phyloP scores from a whole-genome alignment of 257 asterid genomes.

The Knoxia roxburghii region DNA sequence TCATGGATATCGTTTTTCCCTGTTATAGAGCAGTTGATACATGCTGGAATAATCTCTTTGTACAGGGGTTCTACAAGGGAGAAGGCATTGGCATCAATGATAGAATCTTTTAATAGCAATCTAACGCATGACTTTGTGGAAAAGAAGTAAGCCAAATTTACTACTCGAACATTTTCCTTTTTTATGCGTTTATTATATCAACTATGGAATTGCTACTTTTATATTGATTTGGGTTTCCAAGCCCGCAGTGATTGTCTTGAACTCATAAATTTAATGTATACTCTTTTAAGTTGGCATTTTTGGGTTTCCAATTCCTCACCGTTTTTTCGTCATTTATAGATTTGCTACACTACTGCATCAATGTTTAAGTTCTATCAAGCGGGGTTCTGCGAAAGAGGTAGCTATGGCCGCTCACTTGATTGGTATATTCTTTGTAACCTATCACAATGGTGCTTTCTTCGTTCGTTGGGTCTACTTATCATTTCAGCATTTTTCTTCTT shows the following conservation, averaged over 20 bases:
- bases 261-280: neutral
- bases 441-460: neutral
- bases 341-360: conserved; percentile 80
- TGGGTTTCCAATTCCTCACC: neutral
- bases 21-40: neutral
- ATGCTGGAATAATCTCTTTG: neutral
- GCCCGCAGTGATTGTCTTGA: too few species aligned
- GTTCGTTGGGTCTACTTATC: neutral
- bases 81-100: conserved; percentile 67
- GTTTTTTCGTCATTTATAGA: conserved; percentile 34
- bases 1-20: neutral
- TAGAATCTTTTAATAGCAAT: conserved; percentile 65
- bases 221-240: neutral
- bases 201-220: neutral
- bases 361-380: conserved; percentile 71
- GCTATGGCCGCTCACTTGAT: conserved; percentile 79
- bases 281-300: neutral
- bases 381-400: conserved; percentile 87
- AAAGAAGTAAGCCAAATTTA: conserved; percentile 44
- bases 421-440: conserved; percentile 40
- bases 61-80: conserved; percentile 91
- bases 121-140: conserved; percentile 67
- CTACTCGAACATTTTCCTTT: neutral
- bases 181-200: neutral
- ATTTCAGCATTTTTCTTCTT: neutral